Base-by-base conservation (phyloP, 805 yeast species). In the Candida glaebosa region DNA sequence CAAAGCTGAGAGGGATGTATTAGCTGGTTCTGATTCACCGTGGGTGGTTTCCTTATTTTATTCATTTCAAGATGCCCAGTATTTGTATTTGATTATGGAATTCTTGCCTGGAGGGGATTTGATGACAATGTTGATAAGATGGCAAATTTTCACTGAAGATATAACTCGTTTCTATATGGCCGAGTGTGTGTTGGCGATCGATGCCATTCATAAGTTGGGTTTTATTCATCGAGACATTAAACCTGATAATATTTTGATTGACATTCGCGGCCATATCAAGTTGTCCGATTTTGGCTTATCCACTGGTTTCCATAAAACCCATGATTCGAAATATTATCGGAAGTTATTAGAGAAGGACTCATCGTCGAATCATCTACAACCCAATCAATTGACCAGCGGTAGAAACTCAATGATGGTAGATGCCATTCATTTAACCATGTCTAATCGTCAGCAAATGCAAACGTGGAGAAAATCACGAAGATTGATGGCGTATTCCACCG, bases 141-240 rank as follows among this genome's bases (percentile, higher is more conserved):
- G 95, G 86, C 96, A 89, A 58, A 83, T 88, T 25, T 89, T 89
- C 58, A 84, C 95, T 3, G 97, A 89, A 60, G 97, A 89, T 60
- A 88, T 89, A 40, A 89, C 89, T 37, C 72, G 96, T 49, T 89
- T 89, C 60, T 89, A 90, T 63, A 88, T 89, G 82, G 96, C 97
- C 2, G 97, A 89, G 63, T 89, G 96, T 73, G 96, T 89, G 8
- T 73, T 90, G 55, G 96, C 96, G 2, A 89, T 89, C 45, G 96
- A 90, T 58, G 96, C 96, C 4, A 83, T 89, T 51, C 97, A 89
- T 65, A 87, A 86, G 60, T 71, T 88, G 25, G 96, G 96, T 0
- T 89, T 89, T 60, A 93, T 93, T 57, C 99, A 93, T 65, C 78
- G 99, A 65, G 99, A 93, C 63, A 91, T 93, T 55, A 93, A 93